Percentiles rank a stretch among this genome's conserved stretches.
Evolutionary conservation across 176 grass and related monocot species (phyloP).

Genomic region (Melocanna baccifera): DNA sequence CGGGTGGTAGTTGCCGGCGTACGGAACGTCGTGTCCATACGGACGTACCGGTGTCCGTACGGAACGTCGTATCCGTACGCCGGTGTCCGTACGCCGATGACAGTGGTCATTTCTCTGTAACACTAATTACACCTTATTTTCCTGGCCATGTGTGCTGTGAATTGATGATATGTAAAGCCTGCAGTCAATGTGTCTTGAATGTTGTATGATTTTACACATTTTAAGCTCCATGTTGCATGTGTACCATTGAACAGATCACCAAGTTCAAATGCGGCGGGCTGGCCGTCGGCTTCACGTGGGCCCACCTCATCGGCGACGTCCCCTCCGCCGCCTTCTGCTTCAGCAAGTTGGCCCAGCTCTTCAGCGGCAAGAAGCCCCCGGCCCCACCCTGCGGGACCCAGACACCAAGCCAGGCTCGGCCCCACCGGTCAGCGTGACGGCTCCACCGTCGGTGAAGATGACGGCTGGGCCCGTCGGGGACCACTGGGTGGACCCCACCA

Average conservation of each 20-base stretch:
- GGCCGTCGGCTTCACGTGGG: constrained; percentile 90
- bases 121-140: too few species aligned
- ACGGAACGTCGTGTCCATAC: too few species aligned
- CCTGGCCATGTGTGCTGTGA: too few species aligned
- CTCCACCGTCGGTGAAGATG: constrained; percentile 51
- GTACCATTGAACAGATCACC: constrained; percentile 47
- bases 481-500: constrained; percentile 51
- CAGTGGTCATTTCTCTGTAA: too few species aligned
- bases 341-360: constrained; percentile 68
- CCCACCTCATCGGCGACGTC: constrained; percentile 82
- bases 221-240: background rate
- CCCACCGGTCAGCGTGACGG: background rate
- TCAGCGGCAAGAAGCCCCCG: constrained; percentile 31
- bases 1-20: too few species aligned
- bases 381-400: background rate
- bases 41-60: too few species aligned
- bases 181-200: too few species aligned
- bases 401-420: background rate
- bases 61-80: too few species aligned
- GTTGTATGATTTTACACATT: too few species aligned
- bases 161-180: too few species aligned
- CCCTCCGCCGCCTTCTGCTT: constrained; percentile 53
- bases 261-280: constrained; percentile 79
- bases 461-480: constrained; percentile 59
- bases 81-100: too few species aligned